Base-by-base conservation (phyloP, 257 asterid genomes). In the Solanum phureja region DNA sequence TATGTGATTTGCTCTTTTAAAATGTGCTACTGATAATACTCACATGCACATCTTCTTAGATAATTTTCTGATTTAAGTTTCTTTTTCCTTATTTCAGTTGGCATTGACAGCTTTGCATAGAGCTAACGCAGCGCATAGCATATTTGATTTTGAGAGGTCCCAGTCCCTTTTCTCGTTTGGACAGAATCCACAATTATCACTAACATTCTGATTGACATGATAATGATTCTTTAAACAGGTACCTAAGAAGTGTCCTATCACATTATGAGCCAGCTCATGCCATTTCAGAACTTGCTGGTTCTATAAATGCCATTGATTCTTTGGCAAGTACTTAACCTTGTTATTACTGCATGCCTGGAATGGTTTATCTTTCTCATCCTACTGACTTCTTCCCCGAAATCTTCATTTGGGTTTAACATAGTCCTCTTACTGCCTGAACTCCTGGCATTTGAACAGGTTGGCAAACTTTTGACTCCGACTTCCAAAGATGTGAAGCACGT, bases 401-500 rank as follows among this genome's bases (percentile, higher is more conserved):
- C 27, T 81, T 42, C 37, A 0, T 27, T 46, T 79, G 24, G 23
- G 24, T 18, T 44, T 44, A 44, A 79, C 31, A 7, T 79, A 24
- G 60, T 76, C 37, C 16, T 31, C 68, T 81, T 29, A 14, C 42
- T 81, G 27, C 40, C 38, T 81, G 66, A 81, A 27, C 85, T 27
- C 88, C 89, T 87, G 6, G 64, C n/a, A 33, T 29, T 18, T 83
- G 3, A 72, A 86, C 98, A 97, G 99, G 88, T 97, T 56, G 91
- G 87, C 90, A 94, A 92, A 93, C 97, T 97, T 3, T 98, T 91
- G 93, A 95, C 95, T 37, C 99, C 97, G 52, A 88, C 95, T 21
- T 74, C 95, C 31, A 94, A 94, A 90, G 99, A 97, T 72, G 97
- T 97, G 87, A 97, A 97, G 93, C 99, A 97, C 95, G 93, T 97